Percentiles rank a stretch among this genome's conserved stretches.
Conservation (phyloP, 2,329 filamentous ascomycete species). For the Botrytis byssoidea region DNA sequence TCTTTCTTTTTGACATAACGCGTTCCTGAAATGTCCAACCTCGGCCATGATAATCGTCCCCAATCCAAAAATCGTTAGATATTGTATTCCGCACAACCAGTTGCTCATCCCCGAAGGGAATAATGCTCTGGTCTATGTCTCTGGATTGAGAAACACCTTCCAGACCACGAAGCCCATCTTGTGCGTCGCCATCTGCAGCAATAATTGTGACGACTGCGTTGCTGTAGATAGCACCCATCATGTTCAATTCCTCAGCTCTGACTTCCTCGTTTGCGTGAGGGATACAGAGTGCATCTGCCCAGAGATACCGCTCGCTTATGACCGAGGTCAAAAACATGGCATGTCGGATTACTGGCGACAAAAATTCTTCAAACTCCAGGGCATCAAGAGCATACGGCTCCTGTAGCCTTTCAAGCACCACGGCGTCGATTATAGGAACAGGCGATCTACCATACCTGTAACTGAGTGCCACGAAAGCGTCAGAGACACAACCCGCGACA, state of each 20-base stretch:
- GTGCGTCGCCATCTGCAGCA: slow-evolving; percentile 18
- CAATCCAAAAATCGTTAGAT: background rate
- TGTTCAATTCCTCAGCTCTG: slow-evolving; percentile 5
- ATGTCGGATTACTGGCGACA: background rate
- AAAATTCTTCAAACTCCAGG: background rate
- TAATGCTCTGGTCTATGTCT: background rate
- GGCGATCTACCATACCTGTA: background rate
- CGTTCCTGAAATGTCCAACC: background rate
- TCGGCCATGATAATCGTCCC: background rate
- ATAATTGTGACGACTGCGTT: slow-evolving; percentile 22
- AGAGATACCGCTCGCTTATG: slow-evolving; percentile 30
- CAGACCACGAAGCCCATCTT: slow-evolving; percentile 23
- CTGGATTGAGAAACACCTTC: slow-evolving; percentile 18
- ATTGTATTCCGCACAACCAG: background rate
- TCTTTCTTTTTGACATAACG: background rate
- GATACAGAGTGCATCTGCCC: slow-evolving; percentile 39
- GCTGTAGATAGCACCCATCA: slow-evolving; percentile 24
- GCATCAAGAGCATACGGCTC: background rate
- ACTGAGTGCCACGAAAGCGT: background rate
- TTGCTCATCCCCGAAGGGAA: background rate
- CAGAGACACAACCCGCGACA: background rate
- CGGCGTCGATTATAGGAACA: background rate
- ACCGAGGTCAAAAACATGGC: background rate
- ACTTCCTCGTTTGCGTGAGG: slow-evolving; percentile 10
- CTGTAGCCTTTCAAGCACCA: background rate